phyloP scores from a whole-genome alignment of 2,329 filamentous ascomycete species.

The Colletotrichum sp. region DNA sequence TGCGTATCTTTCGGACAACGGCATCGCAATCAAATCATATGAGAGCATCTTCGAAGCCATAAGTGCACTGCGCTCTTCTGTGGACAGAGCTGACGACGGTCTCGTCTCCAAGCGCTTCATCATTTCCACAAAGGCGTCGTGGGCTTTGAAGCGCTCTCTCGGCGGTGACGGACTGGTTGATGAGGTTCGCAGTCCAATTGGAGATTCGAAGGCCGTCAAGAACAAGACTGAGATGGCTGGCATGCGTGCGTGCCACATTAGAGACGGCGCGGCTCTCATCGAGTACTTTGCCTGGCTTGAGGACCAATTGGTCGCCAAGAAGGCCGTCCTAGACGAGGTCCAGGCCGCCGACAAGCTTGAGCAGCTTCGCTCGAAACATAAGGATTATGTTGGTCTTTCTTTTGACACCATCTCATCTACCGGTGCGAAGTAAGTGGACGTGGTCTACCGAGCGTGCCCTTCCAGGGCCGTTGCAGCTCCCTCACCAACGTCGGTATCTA shows the following conservation, averaged over 20 bases:
- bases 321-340: constrained; percentile 81
- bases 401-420: constrained; percentile 97
- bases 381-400: constrained; percentile 86
- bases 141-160: constrained; percentile 86
- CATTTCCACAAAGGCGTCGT: constrained; percentile 88
- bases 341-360: constrained; percentile 92
- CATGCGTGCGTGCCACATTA: constrained; percentile 92
- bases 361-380: constrained; percentile 67
- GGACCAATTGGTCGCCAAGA: constrained; percentile 79
- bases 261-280: constrained; percentile 88
- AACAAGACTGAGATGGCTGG: constrained; percentile 88
- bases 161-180: constrained; percentile 88
- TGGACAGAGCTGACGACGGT: constrained; percentile 13
- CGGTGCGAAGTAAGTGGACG: constrained; percentile 67
- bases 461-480: background rate
- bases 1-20: constrained; percentile 71
- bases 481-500: background rate
- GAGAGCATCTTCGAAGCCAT: constrained; percentile 80
- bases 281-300: constrained; percentile 98
- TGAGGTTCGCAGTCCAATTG: constrained; percentile 84
- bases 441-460: background rate
- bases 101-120: constrained; percentile 69
- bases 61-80: constrained; percentile 55
- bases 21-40: constrained; percentile 82
- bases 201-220: constrained; percentile 93